Evolutionary conservation across 768 basidiomycete species (phyloP).

Genomic region (Hericium erinaceus): DNA sequence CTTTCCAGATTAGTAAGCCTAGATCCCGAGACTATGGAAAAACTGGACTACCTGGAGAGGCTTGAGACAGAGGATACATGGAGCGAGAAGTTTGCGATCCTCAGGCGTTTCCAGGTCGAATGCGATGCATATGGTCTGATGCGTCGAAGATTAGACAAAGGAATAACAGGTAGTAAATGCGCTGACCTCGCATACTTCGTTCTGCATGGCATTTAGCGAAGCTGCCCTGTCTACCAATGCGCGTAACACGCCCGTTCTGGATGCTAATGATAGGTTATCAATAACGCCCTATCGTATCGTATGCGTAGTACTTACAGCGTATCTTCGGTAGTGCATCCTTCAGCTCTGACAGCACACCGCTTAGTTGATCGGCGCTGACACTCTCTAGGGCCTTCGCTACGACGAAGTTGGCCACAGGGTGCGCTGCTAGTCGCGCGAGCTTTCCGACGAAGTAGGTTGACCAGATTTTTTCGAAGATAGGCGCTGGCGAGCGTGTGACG

Average conservation of each 20-base stretch:
- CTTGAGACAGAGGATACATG: constrained; percentile 8
- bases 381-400: constrained; percentile 70
- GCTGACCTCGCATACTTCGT: constrained; percentile 11
- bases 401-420: constrained; percentile 94
- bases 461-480: constrained; percentile 67
- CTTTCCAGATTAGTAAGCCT: constrained; percentile 5
- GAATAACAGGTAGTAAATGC: background rate
- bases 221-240: constrained; percentile 64
- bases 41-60: constrained; percentile 2
- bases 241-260: constrained; percentile 70
- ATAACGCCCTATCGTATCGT: background rate
- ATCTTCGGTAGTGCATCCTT: constrained; percentile 47
- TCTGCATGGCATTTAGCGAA: constrained; percentile 1
- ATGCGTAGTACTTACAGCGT: constrained; percentile 50
- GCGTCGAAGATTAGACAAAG: constrained; percentile 3
- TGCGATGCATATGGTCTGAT: constrained; percentile 14
- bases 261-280: constrained; percentile 37
- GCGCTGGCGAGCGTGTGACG: constrained; percentile 48
- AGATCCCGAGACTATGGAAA: background rate
- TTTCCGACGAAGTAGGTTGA: constrained; percentile 66
- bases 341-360: constrained; percentile 50
- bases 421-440: constrained; percentile 61
- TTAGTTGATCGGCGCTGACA: constrained; percentile 45
- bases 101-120: constrained; percentile 8
- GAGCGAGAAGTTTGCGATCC: constrained; percentile 8